Evolutionary conservation across 2,329 filamentous ascomycete species (phyloP).

Genomic region (Clonostachys byssicola): DNA sequence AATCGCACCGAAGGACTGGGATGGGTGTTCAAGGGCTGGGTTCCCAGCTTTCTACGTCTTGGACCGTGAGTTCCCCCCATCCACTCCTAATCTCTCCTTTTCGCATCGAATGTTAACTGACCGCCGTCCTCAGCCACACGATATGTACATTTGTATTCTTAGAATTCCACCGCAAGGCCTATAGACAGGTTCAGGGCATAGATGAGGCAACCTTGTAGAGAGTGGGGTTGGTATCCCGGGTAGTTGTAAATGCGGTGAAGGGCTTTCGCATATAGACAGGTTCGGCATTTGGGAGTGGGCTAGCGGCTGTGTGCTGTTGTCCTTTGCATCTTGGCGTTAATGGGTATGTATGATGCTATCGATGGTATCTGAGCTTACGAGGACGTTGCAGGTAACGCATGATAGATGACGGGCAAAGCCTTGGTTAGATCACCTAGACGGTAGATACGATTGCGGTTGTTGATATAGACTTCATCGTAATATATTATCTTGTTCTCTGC

Average conservation of each 20-base stretch:
- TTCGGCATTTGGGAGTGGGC: too few relatives aligned
- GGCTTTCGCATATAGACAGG: not conserved
- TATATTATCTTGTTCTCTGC: too few relatives aligned
- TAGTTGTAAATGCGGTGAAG: not conserved
- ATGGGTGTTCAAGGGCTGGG: constrained; percentile 91
- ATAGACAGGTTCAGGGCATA: constrained; percentile 48
- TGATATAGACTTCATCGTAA: too few relatives aligned
- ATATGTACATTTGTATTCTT: constrained; percentile 84
- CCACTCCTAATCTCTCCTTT: not conserved
- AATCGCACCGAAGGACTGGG: constrained; percentile 65
- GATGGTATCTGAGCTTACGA: too few relatives aligned
- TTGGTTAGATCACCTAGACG: not conserved
- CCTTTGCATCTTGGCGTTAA: too few relatives aligned
- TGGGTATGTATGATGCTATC: too few relatives aligned
- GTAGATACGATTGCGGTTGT: too few relatives aligned
- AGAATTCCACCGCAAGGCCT: constrained; percentile 80
- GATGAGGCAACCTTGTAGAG: constrained; percentile 16
- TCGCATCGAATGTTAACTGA: not conserved
- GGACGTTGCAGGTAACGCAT: too few relatives aligned
- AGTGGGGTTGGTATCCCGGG: not conserved
- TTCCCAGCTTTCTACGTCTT: constrained; percentile 66
- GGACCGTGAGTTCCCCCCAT: constrained; percentile 47
- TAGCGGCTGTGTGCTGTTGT: too few relatives aligned
- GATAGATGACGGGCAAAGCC: not conserved
- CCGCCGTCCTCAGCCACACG: constrained; percentile 54